Evolutionary conservation across 176 grass and related monocot species (phyloP).

Genomic region (Echinochloa phyllopogon): DNA sequence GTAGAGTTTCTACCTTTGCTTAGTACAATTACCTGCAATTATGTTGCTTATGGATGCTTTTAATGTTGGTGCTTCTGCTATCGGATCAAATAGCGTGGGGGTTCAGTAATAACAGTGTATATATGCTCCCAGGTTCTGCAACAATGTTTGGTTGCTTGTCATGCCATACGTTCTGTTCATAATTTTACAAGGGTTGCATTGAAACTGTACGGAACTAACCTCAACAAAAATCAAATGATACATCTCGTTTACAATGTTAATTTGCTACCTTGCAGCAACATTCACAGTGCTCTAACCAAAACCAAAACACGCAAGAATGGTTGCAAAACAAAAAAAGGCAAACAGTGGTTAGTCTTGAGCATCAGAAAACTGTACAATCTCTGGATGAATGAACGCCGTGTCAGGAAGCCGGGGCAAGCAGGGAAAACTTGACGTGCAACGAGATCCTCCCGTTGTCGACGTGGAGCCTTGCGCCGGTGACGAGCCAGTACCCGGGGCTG

Average conservation of each 20-base stretch:
- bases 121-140: not conserved
- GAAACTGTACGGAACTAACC: constrained; percentile 23
- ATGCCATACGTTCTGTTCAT: not conserved
- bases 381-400: not conserved
- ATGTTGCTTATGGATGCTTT: not conserved
- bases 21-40: not conserved
- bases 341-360: constrained; percentile 30
- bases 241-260: constrained; percentile 1
- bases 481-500: constrained; percentile 74
- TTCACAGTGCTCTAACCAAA: not conserved
- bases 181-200: not conserved
- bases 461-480: constrained; percentile 81
- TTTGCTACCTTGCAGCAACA: not conserved
- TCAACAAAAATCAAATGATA: not conserved
- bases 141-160: no score
- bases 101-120: not conserved
- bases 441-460: constrained; percentile 82
- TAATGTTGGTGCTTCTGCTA: not conserved
- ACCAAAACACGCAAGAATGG: constrained; percentile 12
- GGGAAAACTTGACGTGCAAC: constrained; percentile 89
- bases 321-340: not conserved
- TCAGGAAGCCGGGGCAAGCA: constrained; percentile 54
- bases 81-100: not conserved
- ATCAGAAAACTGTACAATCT: constrained; percentile 22
- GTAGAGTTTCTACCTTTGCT: not conserved